These are phyloP conservation scores for Cutaneotrichosporon mucoides DNA, from an alignment of 1,284 basidiomycete species.

Conservation along the genomic window DNA sequence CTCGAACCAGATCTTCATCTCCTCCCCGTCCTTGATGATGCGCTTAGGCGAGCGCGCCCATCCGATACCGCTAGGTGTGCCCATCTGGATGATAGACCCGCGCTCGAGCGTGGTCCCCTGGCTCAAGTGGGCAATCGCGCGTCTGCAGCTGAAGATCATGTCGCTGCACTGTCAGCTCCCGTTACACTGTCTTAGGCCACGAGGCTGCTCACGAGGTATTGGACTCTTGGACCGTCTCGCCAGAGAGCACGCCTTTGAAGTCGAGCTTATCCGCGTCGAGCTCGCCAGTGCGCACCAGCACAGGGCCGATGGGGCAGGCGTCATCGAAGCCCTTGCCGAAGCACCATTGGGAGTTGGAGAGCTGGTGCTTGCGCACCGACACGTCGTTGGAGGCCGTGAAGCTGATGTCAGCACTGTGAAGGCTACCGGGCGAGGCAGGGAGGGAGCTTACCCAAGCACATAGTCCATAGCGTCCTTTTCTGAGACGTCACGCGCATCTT, in stretches of 20 bases:
- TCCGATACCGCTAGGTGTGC: slow-evolving; percentile 49
- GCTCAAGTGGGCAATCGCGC: slow-evolving; percentile 63
- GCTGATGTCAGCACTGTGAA: slow-evolving; percentile 48
- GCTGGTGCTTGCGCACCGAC: slow-evolving; percentile 37
- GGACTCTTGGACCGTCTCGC: slow-evolving; percentile 20
- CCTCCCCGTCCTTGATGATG: slow-evolving; percentile 44
- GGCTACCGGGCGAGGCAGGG: slow-evolving; percentile 43
- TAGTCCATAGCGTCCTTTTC: slow-evolving; percentile 52
- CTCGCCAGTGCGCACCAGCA: slow-evolving; percentile 29
- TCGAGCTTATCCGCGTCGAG: slow-evolving; percentile 20
- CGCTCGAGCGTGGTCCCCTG: slow-evolving; percentile 79
- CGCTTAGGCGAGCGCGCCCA: slow-evolving; percentile 36
- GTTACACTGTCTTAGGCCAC: too few species aligned
- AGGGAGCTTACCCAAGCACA: slow-evolving; percentile 45
- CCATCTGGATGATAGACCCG: slow-evolving; percentile 72
- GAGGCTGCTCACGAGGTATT: slow-evolving; percentile 12
- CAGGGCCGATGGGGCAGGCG: slow-evolving; percentile 50
- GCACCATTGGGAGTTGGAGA: slow-evolving; percentile 37
- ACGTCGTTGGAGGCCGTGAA: slow-evolving; percentile 55
- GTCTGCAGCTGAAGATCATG: slow-evolving; percentile 48
- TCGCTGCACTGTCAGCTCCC: slow-evolving; percentile 28
- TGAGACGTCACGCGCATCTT: slow-evolving; percentile 51
- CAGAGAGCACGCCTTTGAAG: slow-evolving; percentile 19
- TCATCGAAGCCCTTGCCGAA: slow-evolving; percentile 47
- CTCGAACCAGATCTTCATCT: slow-evolving; percentile 46